Evolutionary conservation across 1,284 basidiomycete species (phyloP), one percentile per base, ranked within the genome.

Genomic region (Apiotrichum sp.): DNA sequence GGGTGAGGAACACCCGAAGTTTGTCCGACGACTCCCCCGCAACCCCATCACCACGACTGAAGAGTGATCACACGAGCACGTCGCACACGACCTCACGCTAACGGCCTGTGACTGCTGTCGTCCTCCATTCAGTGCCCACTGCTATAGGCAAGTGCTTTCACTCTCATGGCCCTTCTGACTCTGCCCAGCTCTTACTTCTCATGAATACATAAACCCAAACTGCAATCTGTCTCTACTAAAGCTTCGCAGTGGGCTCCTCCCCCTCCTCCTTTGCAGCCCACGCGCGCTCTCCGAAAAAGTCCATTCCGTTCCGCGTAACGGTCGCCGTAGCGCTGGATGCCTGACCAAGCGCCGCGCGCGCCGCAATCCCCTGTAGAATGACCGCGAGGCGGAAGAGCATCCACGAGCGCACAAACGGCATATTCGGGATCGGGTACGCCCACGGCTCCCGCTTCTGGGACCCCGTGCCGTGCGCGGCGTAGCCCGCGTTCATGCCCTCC

Each of bases 341-440:
- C 76, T 95, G 92, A 7, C 89, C 84, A 47, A 85, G 80, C 0
- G 89, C 88, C 50, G 83, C 83, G 13, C 95, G 83, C 4, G 95
- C 93, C 1, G 93, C 90, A 59, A 98, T 95, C 3, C 93, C 93
- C 76, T 98, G 93, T 0, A 84, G 79, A 64, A 97, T 97, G 58
- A 98, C 84, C 0, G 90, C 83, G 40, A 89, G 77, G 86, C 71
- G 63, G 62, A 70, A 92, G 62, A 50, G 42, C 36, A 68, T 71
- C 63, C 64, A 69, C 6, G 63, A 62, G 39, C 65, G 55, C 5
- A 71, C 74, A 66, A 59, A 76, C 67, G 61, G 66, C 59, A 75
- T 66, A 22, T 64, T 61, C 16, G 61, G 57, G 34, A 74, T 73
- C 2, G 74, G 74, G 58, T 62, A 63, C 14, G 49, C 43, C 74